Percentiles rank a stretch among this genome's conserved stretches.
Conservation (phyloP, 2,329 filamentous ascomycete genomes). For the Akanthomyces uredinophilus region DNA sequence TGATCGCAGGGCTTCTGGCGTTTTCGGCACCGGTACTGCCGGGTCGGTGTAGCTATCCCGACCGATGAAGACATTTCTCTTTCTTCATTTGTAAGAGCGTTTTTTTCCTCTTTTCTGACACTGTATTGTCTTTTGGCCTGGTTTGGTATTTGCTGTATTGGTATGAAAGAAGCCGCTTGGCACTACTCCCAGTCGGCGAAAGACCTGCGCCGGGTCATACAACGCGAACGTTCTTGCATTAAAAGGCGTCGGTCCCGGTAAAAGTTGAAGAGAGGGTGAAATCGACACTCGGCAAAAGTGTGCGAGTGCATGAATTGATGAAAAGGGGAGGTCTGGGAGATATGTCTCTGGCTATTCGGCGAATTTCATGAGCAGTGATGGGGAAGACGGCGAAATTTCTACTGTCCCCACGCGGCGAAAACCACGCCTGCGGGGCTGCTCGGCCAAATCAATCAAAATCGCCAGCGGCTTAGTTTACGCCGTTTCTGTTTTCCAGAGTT, state of each 20-base stretch:
- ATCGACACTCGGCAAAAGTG: background rate
- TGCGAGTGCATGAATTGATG: background rate
- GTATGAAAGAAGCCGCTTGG: background rate
- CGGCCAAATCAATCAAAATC: too few species aligned
- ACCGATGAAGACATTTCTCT: background rate
- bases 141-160: background rate
- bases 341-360: background rate
- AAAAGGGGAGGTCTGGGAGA: background rate
- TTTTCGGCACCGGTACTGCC: conserved; percentile 17
- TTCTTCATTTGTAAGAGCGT: background rate
- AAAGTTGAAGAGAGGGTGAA: background rate
- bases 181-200: background rate
- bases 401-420: background rate
- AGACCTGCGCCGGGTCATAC: background rate
- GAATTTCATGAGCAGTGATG: background rate
- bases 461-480: too few species aligned
- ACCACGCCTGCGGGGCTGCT: background rate
- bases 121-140: background rate
- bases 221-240: background rate
- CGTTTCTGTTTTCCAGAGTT: too few species aligned
- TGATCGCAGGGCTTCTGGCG: conserved; percentile 15
- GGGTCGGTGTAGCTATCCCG: background rate
- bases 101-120: background rate
- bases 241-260: background rate
- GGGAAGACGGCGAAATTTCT: background rate